Evolutionary conservation across 805 yeast genomes (phyloP).

Genomic region (Suhomyces canberraensis): DNA sequence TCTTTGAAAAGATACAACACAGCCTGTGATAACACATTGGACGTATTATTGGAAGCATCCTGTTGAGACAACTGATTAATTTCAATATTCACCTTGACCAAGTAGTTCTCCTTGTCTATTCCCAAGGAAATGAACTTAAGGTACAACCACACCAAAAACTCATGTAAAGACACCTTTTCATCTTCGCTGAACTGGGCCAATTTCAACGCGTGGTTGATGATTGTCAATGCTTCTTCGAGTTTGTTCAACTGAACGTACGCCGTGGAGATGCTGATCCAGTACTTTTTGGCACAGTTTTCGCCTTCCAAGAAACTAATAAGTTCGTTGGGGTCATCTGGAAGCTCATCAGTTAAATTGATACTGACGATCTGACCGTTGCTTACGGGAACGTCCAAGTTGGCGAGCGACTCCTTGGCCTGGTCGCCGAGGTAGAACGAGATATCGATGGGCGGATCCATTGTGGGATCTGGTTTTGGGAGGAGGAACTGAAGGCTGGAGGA

Average conservation of each 20-base stretch:
- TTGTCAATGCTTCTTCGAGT: slow-evolving; percentile 58
- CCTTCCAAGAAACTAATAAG: slow-evolving; percentile 73
- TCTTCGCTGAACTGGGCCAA: slow-evolving; percentile 31
- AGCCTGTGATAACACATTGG: slow-evolving; percentile 64
- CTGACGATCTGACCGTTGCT: slow-evolving; percentile 78
- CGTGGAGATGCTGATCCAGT: slow-evolving; percentile 81
- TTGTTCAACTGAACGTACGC: slow-evolving; percentile 70
- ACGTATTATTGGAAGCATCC: slow-evolving; percentile 19
- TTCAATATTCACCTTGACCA: slow-evolving; percentile 22
- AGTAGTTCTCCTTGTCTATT: slow-evolving; percentile 20
- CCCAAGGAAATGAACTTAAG: slow-evolving; percentile 37
- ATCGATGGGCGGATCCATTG: slow-evolving; percentile 8
- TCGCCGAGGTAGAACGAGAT: slow-evolving; percentile 35
- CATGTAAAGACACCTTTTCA: slow-evolving; percentile 52
- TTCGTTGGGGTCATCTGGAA: slow-evolving; percentile 88
- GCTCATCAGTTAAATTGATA: slow-evolving; percentile 73
- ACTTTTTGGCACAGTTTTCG: slow-evolving; percentile 71
- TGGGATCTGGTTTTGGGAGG: not conserved
- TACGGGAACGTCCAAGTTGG: slow-evolving; percentile 64
- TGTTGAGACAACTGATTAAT: slow-evolving; percentile 16
- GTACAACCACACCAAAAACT: slow-evolving; percentile 72
- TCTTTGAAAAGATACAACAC: slow-evolving; percentile 57
- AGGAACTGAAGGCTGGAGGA: not conserved
- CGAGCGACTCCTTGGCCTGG: slow-evolving; percentile 25
- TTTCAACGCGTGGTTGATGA: slow-evolving; percentile 58